Evolutionary conservation across 2,329 filamentous ascomycete genomes (phyloP).

Genomic region (Aspergillus costaricaensis): DNA sequence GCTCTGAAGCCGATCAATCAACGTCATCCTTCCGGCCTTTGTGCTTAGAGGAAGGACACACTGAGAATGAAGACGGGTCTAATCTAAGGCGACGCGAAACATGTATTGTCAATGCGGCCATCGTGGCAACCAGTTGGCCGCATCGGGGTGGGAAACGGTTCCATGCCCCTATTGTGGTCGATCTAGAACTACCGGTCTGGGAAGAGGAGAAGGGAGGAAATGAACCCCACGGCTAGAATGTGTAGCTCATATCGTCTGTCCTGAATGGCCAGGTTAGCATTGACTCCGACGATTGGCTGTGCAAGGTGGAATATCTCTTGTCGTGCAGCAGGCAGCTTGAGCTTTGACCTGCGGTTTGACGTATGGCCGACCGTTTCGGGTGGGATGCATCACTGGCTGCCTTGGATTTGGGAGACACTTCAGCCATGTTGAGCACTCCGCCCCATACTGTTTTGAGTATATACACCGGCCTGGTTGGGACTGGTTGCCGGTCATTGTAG

Average conservation of each 20-base stretch:
- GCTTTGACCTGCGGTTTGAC: slow-evolving; percentile 17
- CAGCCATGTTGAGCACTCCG: slow-evolving; percentile 1
- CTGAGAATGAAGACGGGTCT: slow-evolving; percentile 1
- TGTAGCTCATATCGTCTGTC: neutral
- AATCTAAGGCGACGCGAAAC: slow-evolving; percentile 61
- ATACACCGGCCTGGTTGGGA: neutral
- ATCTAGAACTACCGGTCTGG: slow-evolving; percentile 64
- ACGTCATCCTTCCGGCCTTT: slow-evolving; percentile 1
- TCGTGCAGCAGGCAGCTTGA: slow-evolving; percentile 15
- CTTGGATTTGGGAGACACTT: slow-evolving; percentile 11
- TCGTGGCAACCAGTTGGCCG: slow-evolving; percentile 68
- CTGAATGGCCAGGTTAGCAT: neutral
- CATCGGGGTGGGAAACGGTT: slow-evolving; percentile 63
- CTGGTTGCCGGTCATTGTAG: neutral
- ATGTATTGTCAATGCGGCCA: slow-evolving; percentile 77
- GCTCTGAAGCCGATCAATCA: neutral
- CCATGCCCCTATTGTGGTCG: slow-evolving; percentile 82
- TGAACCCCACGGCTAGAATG: neutral
- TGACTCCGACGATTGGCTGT: slow-evolving; percentile 8
- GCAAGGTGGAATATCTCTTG: slow-evolving; percentile 4
- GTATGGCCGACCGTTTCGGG: slow-evolving; percentile 11
- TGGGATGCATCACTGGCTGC: slow-evolving; percentile 13
- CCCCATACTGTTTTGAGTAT: slow-evolving; percentile 2
- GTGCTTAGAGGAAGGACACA: slow-evolving; percentile 4
- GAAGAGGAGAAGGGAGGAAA: neutral